Base-by-base conservation (phyloP, 2,329 filamentous ascomycete species). In the Sporothrix pseudoabietina region DNA sequence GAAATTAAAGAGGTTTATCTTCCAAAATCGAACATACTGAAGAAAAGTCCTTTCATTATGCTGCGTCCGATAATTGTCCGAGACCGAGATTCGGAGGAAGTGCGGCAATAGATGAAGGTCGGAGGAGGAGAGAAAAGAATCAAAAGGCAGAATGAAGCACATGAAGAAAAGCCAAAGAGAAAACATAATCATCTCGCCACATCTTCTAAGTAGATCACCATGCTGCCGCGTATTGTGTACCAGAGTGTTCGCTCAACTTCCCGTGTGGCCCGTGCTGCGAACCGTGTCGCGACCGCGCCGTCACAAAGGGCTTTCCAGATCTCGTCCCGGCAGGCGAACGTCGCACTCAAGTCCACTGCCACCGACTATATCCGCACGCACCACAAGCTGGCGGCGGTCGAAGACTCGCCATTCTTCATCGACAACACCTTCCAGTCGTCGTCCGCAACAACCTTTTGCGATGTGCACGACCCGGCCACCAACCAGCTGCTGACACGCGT, bases 401-500 rank as follows among this genome's bases (percentile, higher is more conserved):
- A 87, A 77, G 88, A 94, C 80, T 95, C 93, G 19, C 91, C 90
- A 35, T 94, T 92, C 85, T 96, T 95, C 81, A 80, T 96, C 77
- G 88, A 96, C 85, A 96, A 96, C 84, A 83, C 91, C 81, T 94
- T 95, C 80, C 83, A 90, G 71, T 82, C 87, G 69, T 94, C 92
- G n/a, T 82, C 86, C 78, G 85, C 92, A 35, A 87, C 89, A 74
- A 85, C 91, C 83, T 94, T 90, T 86, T 94, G 95, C 80, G 91
- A 94, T 78, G 84, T 96, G 76, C 85, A 92, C 82, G 93, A 96
- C 82, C 93, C 93, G 32, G 92, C 93, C 69, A 95, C 93, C 78
- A 94, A 94, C 85, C 92, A 94, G 82, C 87, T 95, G 77, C 90
- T 96, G 75, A 95, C 93, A 19, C 89, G 92, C 69, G 92, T 95